Conservation (phyloP, 495 filamentous ascomycete genomes). For the Talaromyces nanjingensis region DNA sequence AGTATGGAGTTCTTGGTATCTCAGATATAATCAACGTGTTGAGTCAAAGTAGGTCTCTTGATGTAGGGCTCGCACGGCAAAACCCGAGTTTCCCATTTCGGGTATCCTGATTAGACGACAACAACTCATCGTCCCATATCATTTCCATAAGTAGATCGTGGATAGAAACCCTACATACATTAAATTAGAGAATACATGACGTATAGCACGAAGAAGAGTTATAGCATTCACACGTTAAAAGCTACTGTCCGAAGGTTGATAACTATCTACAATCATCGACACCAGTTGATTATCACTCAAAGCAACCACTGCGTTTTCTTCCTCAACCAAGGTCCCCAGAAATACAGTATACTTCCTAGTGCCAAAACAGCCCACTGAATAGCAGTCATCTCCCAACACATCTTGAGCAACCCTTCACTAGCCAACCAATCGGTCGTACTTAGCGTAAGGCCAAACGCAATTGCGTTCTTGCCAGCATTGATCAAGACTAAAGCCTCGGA, state of each 20-base stretch:
- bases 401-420: constrained; percentile 25
- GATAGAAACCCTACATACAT: not conserved
- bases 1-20: not conserved
- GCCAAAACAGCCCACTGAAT: constrained; percentile 30
- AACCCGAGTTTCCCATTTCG: not conserved
- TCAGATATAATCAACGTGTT: not conserved
- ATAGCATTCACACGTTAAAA: not conserved
- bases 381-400: constrained; percentile 32
- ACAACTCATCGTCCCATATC: not conserved
- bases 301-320: constrained; percentile 12
- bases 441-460: constrained; percentile 30
- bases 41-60: not conserved
- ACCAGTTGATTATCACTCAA: not conserved
- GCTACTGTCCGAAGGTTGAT: no score
- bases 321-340: constrained; percentile 24
- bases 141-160: not conserved
- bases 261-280: no score
- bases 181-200: not conserved
- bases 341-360: constrained; percentile 26
- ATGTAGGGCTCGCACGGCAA: not conserved
- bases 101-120: not conserved
- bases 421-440: constrained; percentile 24
- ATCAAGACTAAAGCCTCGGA: constrained; percentile 27
- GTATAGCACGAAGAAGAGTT: not conserved
- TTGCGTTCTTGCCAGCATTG: constrained; percentile 35